Evolutionary conservation across 805 yeast species (phyloP).

Genomic region (Saccharomyces mikatae): DNA sequence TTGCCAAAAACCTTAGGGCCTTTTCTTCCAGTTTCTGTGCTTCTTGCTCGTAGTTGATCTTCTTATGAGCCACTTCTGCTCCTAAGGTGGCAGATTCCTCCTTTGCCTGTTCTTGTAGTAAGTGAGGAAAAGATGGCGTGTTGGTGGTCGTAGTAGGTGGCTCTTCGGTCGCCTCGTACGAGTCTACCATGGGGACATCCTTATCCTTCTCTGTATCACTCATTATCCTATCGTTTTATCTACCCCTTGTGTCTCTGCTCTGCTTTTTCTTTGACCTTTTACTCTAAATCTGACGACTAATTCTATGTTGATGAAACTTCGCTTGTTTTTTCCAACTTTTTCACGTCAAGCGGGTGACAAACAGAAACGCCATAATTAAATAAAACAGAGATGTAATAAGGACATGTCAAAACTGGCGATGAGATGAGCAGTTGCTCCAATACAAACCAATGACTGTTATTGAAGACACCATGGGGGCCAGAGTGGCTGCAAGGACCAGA

Average conservation of each 20-base stretch:
- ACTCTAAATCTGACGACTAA: background rate
- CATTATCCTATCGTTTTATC: background rate
- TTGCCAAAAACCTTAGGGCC: slow-evolving; percentile 28
- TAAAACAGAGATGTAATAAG: background rate
- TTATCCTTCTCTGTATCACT: background rate
- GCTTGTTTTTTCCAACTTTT: background rate
- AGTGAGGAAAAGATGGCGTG: slow-evolving; percentile 23
- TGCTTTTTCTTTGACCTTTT: background rate
- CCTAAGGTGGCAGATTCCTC: slow-evolving; percentile 2
- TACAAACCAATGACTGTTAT: background rate
- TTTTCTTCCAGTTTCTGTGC: slow-evolving; percentile 30
- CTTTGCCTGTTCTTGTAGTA: slow-evolving; percentile 10
- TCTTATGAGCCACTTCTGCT: background rate
- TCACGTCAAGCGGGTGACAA: background rate
- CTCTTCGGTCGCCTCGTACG: background rate
- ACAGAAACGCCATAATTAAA: background rate
- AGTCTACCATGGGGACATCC: background rate
- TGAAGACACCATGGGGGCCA: slow-evolving; percentile 1
- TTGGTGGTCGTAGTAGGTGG: background rate
- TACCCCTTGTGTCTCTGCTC: background rate
- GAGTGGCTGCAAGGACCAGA: background rate
- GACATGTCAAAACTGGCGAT: background rate
- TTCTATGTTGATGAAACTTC: background rate
- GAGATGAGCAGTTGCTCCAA: background rate
- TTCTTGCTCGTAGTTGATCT: slow-evolving; percentile 28